Percentiles rank a stretch among this genome's conserved stretches.
These are phyloP conservation scores for Henckelia pumila DNA, from an alignment of 257 asterid species.

Conservation along the genomic window DNA sequence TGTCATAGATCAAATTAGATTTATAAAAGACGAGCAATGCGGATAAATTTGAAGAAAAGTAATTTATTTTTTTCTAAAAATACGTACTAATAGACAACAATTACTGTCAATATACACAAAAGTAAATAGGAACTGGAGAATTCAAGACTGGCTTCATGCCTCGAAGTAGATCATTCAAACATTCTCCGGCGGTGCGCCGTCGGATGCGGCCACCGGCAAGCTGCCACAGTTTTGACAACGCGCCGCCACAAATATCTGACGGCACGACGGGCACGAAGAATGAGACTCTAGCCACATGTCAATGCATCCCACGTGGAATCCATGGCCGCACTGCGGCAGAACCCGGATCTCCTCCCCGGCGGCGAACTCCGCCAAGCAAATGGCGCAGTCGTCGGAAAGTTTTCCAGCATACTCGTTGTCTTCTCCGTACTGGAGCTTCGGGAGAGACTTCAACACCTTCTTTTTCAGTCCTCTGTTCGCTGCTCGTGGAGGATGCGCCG, in stretches of 20 bases:
- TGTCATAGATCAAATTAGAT: too few species aligned
- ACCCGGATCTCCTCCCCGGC: conserved; percentile 53
- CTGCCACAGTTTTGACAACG: conserved; percentile 51
- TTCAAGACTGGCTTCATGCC: too few species aligned
- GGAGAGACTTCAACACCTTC: conserved; percentile 45
- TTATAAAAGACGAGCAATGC: too few species aligned
- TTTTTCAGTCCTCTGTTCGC: conserved; percentile 57
- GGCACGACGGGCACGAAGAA: conserved; percentile 58
- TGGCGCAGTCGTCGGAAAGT: conserved; percentile 50
- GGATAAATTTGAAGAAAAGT: too few species aligned
- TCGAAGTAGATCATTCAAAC: too few species aligned
- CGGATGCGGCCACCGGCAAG: conserved; percentile 28
- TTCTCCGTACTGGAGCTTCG: conserved; percentile 37
- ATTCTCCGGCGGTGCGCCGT: too few species aligned
- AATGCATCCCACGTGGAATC: conserved; percentile 48
- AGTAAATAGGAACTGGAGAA: too few species aligned
- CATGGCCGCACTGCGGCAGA: conserved; percentile 58
- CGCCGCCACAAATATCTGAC: conserved; percentile 48
- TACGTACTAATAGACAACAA: too few species aligned
- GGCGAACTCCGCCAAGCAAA: conserved; percentile 51
- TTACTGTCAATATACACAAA: too few species aligned
- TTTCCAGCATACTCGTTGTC: conserved; percentile 27
- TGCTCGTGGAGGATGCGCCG: conserved; percentile 21
- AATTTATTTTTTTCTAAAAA: too few species aligned
- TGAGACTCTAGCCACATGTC: conserved; percentile 62